phyloP scores from a whole-genome alignment of 2,329 filamentous ascomycete genomes.

The Fusarium ramigenum region DNA sequence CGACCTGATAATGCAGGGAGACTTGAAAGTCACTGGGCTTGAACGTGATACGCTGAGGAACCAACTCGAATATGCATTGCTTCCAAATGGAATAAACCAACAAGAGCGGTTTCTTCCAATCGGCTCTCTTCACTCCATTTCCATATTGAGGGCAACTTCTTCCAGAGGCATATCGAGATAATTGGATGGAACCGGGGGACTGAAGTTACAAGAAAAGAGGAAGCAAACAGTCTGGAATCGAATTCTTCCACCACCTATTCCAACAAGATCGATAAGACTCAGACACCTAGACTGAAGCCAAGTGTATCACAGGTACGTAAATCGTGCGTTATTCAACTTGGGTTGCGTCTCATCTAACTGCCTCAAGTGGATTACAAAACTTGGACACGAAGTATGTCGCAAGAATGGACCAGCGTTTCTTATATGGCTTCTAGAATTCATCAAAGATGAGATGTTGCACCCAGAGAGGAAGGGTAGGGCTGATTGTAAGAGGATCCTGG shows the following conservation, averaged over 20 bases:
- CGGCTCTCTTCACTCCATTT: background rate
- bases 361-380: background rate
- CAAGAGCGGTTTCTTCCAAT: background rate
- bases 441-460: background rate
- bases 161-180: background rate
- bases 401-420: background rate
- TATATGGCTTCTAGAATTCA: accelerated
- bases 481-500: background rate
- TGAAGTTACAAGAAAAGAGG: background rate
- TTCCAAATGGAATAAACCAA: background rate
- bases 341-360: background rate
- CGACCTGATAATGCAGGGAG: background rate
- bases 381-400: accelerated
- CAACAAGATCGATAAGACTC: background rate
- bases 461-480: background rate
- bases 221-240: background rate
- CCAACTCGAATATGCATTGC: background rate
- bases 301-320: background rate
- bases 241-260: background rate
- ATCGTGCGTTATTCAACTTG: accelerated
- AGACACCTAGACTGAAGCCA: background rate
- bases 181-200: accelerated
- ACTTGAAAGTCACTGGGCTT: background rate
- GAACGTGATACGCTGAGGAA: background rate
- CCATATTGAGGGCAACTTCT: too few species aligned